phyloP scores from a whole-genome alignment of 331 rosid species.

The Telfairia occidentalis region DNA sequence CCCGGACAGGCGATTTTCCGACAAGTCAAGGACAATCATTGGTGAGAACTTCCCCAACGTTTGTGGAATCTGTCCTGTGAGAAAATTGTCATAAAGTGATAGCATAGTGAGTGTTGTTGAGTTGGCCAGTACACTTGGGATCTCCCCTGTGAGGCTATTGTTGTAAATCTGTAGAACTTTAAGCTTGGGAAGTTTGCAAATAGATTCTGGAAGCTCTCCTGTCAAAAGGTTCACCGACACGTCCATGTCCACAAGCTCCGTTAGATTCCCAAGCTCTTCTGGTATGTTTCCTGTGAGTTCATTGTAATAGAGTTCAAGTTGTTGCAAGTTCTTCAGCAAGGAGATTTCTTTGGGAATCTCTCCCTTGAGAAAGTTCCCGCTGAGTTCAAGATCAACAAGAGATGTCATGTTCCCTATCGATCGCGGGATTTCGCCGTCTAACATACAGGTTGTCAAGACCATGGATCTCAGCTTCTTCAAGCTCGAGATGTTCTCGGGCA shows the following conservation, averaged over 20 bases:
- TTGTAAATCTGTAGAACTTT: conserved; percentile 78
- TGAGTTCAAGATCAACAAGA: conserved; percentile 68
- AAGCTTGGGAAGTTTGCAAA: conserved; percentile 67
- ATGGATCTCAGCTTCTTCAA: conserved; percentile 36
- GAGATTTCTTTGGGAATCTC: conserved; percentile 66
- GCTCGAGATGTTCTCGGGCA: conserved; percentile 39
- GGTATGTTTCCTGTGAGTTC: conserved; percentile 61
- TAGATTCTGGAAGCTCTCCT: conserved; percentile 58
- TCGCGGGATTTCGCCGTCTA: conserved; percentile 56
- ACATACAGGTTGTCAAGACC: conserved; percentile 57
- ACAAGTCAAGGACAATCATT: conserved; percentile 63
- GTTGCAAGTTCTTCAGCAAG: conserved; percentile 43
- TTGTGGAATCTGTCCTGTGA: conserved; percentile 53
- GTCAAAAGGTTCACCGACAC: conserved; percentile 72
- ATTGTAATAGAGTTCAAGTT: conserved; percentile 86
- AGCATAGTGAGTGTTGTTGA: conserved; percentile 50
- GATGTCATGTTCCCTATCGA: conserved; percentile 66
- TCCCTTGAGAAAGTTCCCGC: conserved; percentile 67
- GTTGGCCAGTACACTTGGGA: conserved; percentile 52
- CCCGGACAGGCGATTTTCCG: conserved; percentile 70
- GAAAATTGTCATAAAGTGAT: conserved; percentile 68
- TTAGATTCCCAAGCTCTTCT: conserved; percentile 65
- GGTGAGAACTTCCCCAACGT: conserved; percentile 56
- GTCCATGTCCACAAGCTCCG: conserved; percentile 62
- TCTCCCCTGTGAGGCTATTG: conserved; percentile 69